These are phyloP conservation scores for Capsella rubella DNA, from an alignment of 441 rosid species.

Conservation along the genomic window DNA sequence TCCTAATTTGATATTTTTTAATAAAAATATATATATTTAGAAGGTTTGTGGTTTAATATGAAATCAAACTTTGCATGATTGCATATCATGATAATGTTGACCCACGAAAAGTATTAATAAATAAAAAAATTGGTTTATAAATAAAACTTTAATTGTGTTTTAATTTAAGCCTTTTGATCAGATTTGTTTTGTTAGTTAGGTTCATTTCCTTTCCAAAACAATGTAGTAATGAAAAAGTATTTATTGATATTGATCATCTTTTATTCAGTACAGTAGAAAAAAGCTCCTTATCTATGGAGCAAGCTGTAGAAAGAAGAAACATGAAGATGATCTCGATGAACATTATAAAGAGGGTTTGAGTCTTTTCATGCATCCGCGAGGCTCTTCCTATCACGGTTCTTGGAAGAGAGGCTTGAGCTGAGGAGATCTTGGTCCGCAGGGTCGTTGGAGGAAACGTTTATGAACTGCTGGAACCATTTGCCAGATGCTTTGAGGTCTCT, in stretches of 20 bases:
- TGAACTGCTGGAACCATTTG: slow-evolving; percentile 28
- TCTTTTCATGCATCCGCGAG: slow-evolving; percentile 26
- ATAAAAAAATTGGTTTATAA: too few species aligned
- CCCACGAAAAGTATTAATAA: too few species aligned
- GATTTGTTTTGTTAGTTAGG: neutral
- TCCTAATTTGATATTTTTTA: too few species aligned
- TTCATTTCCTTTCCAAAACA: neutral
- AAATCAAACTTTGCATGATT: too few species aligned
- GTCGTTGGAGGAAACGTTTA: neutral
- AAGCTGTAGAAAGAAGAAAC: slow-evolving; percentile 3
- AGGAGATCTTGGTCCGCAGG: neutral
- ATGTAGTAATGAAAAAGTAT: neutral
- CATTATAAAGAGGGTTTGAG: neutral
- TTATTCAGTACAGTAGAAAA: neutral
- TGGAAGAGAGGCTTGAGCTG: neutral
- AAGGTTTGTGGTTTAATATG: too few species aligned
- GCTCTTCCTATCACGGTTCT: slow-evolving; percentile 2
- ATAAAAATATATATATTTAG: too few species aligned
- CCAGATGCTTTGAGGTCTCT: slow-evolving; percentile 42
- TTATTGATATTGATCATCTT: neutral
- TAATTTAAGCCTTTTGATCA: neutral
- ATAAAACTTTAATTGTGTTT: too few species aligned
- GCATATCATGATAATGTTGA: too few species aligned
- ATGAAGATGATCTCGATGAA: neutral
- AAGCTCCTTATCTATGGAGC: slow-evolving; percentile 29